Evolutionary conservation across 257 asterid species (phyloP).

Genomic region (Jaltomata sinuosa): DNA sequence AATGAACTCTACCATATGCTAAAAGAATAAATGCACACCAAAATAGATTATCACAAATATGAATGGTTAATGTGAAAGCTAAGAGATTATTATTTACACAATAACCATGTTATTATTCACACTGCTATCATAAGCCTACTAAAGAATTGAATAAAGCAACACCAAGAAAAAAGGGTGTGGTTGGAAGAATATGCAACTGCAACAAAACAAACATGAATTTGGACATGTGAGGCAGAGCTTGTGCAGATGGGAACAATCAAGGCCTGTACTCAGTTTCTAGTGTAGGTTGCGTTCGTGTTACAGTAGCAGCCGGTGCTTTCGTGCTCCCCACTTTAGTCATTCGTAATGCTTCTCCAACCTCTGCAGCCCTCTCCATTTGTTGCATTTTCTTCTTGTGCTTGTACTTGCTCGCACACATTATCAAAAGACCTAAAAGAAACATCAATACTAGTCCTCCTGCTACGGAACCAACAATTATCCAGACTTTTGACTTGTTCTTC

Average conservation of each 20-base stretch:
- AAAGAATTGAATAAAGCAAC: conserved; percentile 7
- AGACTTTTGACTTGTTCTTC: conserved; percentile 7
- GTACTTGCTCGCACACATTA: conserved; percentile 29
- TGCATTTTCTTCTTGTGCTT: conserved; percentile 40
- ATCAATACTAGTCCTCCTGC: conserved; percentile 40
- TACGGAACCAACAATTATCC: conserved; percentile 46
- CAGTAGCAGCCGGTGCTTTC: conserved; percentile 37
- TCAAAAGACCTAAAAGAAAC: conserved; percentile 30
- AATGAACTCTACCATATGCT: neutral
- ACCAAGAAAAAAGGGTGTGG: conserved; percentile 1
- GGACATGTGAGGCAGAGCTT: neutral
- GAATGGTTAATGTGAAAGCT: conserved; percentile 2
- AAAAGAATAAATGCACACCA: conserved; percentile 6
- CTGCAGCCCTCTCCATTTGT: conserved; percentile 70
- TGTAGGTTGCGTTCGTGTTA: conserved; percentile 36
- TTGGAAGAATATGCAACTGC: conserved; percentile 8
- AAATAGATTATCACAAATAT: neutral
- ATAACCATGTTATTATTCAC: conserved; percentile 8
- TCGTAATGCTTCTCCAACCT: conserved; percentile 34
- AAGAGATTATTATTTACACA: conserved; percentile 5
- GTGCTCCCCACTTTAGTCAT: conserved; percentile 36
- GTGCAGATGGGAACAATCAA: neutral
- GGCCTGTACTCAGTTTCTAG: conserved; percentile 35
- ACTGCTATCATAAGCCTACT: neutral
- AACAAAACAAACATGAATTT: conserved; percentile 3